phyloP scores from a whole-genome alignment of 2,329 filamentous ascomycete genomes.

The Ilyonectria mors-panacis region DNA sequence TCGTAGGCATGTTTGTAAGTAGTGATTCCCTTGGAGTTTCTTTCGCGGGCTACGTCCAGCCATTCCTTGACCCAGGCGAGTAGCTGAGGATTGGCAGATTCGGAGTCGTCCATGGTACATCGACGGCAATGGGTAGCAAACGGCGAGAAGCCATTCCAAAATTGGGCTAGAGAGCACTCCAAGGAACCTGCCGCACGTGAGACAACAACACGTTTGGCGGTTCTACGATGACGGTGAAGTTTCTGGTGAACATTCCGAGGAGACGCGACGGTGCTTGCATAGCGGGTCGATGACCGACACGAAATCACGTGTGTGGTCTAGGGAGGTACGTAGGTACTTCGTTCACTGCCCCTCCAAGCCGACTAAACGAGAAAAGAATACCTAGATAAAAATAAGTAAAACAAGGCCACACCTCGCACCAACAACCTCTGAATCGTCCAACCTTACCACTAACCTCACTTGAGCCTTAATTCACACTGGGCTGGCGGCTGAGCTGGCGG shows the following conservation, averaged over 20 bases:
- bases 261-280: slow-evolving; percentile 13
- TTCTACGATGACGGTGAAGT: not conserved
- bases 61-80: slow-evolving; percentile 84
- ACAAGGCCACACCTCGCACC: not conserved
- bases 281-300: slow-evolving; percentile 33
- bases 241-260: not conserved
- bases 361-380: too few relatives aligned
- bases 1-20: slow-evolving; percentile 84
- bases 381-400: too few relatives aligned
- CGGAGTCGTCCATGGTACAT: slow-evolving; percentile 52
- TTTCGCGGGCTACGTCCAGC: slow-evolving; percentile 78
- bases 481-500: not conserved
- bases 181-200: slow-evolving; percentile 6
- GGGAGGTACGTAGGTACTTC: not conserved
- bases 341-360: too few relatives aligned
- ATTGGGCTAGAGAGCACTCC: not conserved
- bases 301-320: slow-evolving; percentile 40
- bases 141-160: slow-evolving; percentile 4
- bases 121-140: slow-evolving; percentile 4
- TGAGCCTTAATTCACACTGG: not conserved
- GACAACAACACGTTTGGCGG: not conserved
- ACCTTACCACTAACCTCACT: not conserved
- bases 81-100: slow-evolving; percentile 79
- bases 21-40: slow-evolving; percentile 78
- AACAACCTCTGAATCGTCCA: not conserved